Conservation (phyloP, 768 basidiomycete species). For the Leccinum variicolor region DNA sequence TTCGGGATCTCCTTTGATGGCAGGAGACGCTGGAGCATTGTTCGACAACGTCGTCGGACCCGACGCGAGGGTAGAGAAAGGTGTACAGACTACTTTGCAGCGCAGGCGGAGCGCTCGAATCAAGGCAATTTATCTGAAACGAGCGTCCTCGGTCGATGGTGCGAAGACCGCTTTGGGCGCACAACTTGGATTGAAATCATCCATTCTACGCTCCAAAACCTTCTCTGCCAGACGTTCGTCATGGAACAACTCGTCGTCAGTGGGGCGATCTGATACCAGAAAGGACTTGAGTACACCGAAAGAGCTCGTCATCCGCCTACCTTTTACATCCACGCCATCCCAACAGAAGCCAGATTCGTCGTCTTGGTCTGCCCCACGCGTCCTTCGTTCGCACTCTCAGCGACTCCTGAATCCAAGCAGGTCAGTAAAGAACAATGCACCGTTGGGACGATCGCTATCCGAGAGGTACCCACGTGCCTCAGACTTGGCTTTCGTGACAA, state of each 20-base stretch:
- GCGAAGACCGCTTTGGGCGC: not conserved
- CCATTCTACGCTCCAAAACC: slow-evolving; percentile 12
- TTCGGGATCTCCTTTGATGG: slow-evolving; percentile 24
- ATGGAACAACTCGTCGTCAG: not conserved
- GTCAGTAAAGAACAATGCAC: not conserved
- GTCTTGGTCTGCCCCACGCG: slow-evolving; percentile 13
- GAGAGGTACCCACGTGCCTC: slow-evolving; percentile 19
- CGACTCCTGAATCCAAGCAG: slow-evolving; percentile 1
- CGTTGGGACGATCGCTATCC: slow-evolving; percentile 24
- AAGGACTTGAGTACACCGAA: slow-evolving; percentile 3
- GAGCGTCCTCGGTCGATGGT: slow-evolving; percentile 3
- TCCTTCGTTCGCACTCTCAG: slow-evolving; percentile 29
- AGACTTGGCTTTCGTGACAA: slow-evolving; percentile 22
- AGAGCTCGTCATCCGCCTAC: slow-evolving; percentile 20
- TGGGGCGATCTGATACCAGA: not conserved
- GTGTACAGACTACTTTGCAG: not conserved
- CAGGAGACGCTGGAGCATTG: not conserved
- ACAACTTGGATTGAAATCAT: slow-evolving; percentile 2
- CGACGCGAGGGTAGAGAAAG: not conserved
- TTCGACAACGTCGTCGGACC: not conserved
- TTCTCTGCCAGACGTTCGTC: not conserved
- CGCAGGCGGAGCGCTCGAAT: slow-evolving; percentile 27
- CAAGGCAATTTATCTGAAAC: slow-evolving; percentile 11
- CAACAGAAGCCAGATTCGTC: slow-evolving; percentile 1
- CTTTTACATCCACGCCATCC: slow-evolving; percentile 22